Evolutionary conservation across 1,139 yeast genomes (phyloP).

Genomic region (Tardiomyces digboiensis): DNA sequence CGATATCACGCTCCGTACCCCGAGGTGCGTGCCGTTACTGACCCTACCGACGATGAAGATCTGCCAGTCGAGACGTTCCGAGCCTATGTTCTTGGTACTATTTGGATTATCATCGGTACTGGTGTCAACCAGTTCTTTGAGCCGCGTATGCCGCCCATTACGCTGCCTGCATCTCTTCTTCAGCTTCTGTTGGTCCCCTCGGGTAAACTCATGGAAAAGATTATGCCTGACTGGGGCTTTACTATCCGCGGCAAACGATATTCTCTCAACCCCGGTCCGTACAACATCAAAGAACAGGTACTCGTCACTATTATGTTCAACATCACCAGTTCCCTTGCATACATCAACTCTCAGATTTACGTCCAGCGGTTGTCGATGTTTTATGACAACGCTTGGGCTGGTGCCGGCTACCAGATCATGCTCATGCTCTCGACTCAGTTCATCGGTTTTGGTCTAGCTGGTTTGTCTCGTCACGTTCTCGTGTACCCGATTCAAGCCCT

Average conservation of each 20-base stretch:
- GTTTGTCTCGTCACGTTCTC: constrained; percentile 45
- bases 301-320: constrained; percentile 40
- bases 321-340: constrained; percentile 17
- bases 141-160: constrained; percentile 43
- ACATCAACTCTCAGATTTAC: constrained; percentile 13
- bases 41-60: constrained; percentile 35
- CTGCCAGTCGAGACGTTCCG: constrained; percentile 36
- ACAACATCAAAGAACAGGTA: constrained; percentile 66
- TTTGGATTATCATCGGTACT: constrained; percentile 50
- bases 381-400: constrained; percentile 36
- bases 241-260: constrained; percentile 29
- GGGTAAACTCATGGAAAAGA: constrained; percentile 30
- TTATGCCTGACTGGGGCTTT: constrained; percentile 41
- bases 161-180: constrained; percentile 36
- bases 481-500: constrained; percentile 47
- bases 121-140: constrained; percentile 48
- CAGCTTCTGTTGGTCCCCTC: constrained; percentile 47
- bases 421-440: constrained; percentile 45
- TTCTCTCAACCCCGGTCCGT: constrained; percentile 49
- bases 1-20: constrained; percentile 42
- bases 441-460: constrained; percentile 57
- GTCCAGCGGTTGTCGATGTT: constrained; percentile 35
- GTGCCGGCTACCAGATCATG: constrained; percentile 41
- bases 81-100: constrained; percentile 40
- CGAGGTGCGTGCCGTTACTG: constrained; percentile 39